Evolutionary conservation across 176 grass and related monocot genomes (phyloP), one percentile per base, ranked within the genome.

Genomic region (Eleusine indica): DNA sequence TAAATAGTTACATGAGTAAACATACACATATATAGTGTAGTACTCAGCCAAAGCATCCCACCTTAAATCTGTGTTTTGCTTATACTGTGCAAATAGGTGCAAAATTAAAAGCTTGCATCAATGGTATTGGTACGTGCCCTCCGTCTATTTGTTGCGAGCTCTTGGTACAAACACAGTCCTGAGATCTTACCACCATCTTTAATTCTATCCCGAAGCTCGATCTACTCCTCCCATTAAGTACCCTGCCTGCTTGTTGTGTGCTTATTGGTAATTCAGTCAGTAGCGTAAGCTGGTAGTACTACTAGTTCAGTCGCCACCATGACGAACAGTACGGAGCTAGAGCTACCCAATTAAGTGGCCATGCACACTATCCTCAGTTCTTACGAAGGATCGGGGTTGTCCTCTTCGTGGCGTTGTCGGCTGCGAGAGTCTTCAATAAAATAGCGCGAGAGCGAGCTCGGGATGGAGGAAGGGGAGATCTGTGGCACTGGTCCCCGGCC

Each of bases 401-500:
- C 13, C 29, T 29, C 39, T n/a, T 77, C 39, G 40, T 63, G 40
- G 19, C 22, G 22, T 66, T 43, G 39, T 70, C 28, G 25, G 25
- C 25, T 25, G 68, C 0, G 44, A 72, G n/a, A 39, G 86, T 79
- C 83, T 78, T 85, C 44, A 88, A 70, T 72, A 83, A 67, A 75
- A 29, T 35, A 30, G 71, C 65, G 16, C 9, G 66, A 48, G 61
- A 57, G 10, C 14, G 66, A 62, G 71, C 64, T 54, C 22, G 63
- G 73, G 64, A 70, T 19, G 78, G 63, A 63, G 57, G 81, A 70
- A 78, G 81, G 29, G 75, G 68, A 60, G 57, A 60, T 60, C 75
- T 79, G 77, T 2, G 32, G 1, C 80, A 44, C 84, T 92, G 93
- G 93, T 92, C 93, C 90, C 93, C 47, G 28, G 65, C 28, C 70